Evolutionary conservation across 371 early-diverging fungal genomes (phyloP).

Genomic region (Mucor indicus): DNA sequence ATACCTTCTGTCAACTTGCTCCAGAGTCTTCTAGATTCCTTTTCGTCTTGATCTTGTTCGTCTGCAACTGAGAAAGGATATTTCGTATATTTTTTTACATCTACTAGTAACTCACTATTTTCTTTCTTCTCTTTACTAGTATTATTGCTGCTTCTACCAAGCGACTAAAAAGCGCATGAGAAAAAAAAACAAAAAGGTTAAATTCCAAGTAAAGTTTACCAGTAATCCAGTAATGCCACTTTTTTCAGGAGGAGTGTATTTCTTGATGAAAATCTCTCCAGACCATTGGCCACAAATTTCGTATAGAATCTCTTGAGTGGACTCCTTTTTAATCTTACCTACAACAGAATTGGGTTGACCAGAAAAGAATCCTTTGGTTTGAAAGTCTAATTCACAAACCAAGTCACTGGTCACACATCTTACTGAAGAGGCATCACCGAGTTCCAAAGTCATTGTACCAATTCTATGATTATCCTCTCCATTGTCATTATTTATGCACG

Average conservation of each 20-base stretch:
- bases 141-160: not conserved
- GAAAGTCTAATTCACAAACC: conserved; percentile 83
- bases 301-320: conserved; percentile 75
- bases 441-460: conserved; percentile 92
- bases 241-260: conserved; percentile 4
- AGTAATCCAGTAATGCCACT: conserved; percentile 13
- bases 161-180: not conserved
- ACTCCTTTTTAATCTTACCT: conserved; percentile 78
- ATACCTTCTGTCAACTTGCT: conserved; percentile 73
- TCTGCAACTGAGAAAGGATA: conserved; percentile 14
- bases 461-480: conserved; percentile 31
- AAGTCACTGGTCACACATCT: conserved; percentile 74
- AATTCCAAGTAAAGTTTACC: too few relatives aligned
- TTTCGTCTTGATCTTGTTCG: conserved; percentile 17
- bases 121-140: not conserved
- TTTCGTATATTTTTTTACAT: conserved; percentile 5
- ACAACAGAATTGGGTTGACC: conserved; percentile 80
- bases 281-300: conserved; percentile 91
- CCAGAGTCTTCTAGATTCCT: conserved; percentile 54
- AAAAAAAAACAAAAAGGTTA: not conserved
- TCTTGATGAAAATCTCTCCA: conserved; percentile 63
- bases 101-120: conserved; percentile 15
- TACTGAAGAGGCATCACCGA: conserved; percentile 80
- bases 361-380: conserved; percentile 86
- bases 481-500: not conserved